phyloP scores from a whole-genome alignment of 352 stramenopile genomes.

The Globisporangium orthogonon region DNA sequence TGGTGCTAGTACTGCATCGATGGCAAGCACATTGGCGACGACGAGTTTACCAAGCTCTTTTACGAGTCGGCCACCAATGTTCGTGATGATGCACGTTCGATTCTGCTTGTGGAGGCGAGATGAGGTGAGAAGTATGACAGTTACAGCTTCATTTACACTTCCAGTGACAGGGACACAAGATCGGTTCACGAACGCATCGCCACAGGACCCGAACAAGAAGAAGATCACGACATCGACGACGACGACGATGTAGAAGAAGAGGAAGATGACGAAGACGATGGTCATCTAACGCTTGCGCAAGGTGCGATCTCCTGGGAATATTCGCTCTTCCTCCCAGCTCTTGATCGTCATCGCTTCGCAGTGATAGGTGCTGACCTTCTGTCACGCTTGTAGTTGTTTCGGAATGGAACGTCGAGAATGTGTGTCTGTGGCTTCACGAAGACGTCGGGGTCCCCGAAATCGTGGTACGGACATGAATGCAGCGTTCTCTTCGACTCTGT shows the following conservation, averaged over 20 bases:
- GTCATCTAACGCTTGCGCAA: conserved; percentile 60
- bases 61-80: neutral
- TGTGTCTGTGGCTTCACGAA: conserved; percentile 75
- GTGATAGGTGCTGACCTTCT: neutral
- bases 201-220: conserved; percentile 10
- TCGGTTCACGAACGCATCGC: neutral
- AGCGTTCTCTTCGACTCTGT: neutral
- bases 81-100: neutral
- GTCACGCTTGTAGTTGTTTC: conserved; percentile 34
- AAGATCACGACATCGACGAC: conserved; percentile 14
- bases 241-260: conserved; percentile 33
- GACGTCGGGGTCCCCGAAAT: conserved; percentile 65
- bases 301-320: conserved; percentile 12
- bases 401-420: conserved; percentile 79
- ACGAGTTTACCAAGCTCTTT: neutral
- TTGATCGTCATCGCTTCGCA: too few relatives aligned
- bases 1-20: neutral
- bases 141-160: neutral
- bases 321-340: neutral
- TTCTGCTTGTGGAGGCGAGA: neutral
- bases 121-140: neutral
- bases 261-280: conserved; percentile 40
- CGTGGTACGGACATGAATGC: conserved; percentile 29
- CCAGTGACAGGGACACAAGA: too few relatives aligned
- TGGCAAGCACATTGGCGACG: neutral